Base-by-base conservation (phyloP, 257 asterid genomes). In the Gardenia jasminoides region DNA sequence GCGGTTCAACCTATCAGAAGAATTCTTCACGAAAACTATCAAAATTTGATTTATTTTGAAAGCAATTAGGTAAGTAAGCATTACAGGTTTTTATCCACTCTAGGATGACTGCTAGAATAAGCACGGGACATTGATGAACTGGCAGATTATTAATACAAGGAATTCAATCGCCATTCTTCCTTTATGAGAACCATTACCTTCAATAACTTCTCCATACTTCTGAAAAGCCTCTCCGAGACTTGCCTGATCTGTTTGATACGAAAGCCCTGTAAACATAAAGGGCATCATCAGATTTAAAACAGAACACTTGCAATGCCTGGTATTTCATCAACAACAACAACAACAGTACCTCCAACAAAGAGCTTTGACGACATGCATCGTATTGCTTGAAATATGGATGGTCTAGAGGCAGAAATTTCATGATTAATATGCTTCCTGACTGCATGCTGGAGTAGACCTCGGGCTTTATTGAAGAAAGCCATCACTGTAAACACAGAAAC, bases 291-390 rank as follows among this genome's bases (percentile, higher is more conserved):
- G 20, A 64, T 39, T 46, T 11, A 67, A 67, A 31, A 59, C 56
- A 66, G 68, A 28, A 22, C 1, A 22, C 3, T 41, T 19, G 39
- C 54, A 10, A 11, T 11, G 20, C 33, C n/a, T 47, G 70, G 28
- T 62, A 44, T 68, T 61, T n/a, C 5, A 65, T 67, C 68, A 24
- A 46, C 48, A 64, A 75, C 65, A 24, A 52, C 43, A 67, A n/a
- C 20, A 69, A 71, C 43, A 67, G 66, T 56, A 82, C 99, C 99
- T 93, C 99, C 99, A 48, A 93, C 64, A 70, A 92, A 94, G 78
- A 92, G 74, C 84, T 89, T 94, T 59, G 97, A 86, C 50, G 99
- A 91, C 98, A 94, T 94, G 91, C 89, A 90, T 87, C 98, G 87
- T 70, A 91, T 82, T 3, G 88, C 87, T 82, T 93, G 97, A 65